These are phyloP conservation scores for Suhomyces vadensis DNA, from an alignment of 805 yeast species.

Conservation along the genomic window DNA sequence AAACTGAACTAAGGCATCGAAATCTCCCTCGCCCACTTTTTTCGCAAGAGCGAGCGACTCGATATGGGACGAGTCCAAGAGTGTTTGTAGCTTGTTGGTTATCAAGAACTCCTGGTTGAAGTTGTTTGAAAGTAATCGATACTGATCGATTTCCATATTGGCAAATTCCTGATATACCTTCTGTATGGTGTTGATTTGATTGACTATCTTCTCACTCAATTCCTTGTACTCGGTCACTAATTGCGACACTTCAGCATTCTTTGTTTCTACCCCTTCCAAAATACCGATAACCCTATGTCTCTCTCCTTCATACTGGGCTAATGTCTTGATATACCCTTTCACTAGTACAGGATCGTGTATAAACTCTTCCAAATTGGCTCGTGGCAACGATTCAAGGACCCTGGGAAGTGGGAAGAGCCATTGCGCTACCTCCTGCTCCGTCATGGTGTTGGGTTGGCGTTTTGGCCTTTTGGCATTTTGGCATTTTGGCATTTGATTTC, in stretches of 20 bases:
- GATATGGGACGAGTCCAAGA: slow-evolving; percentile 24
- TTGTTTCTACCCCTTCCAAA: slow-evolving; percentile 12
- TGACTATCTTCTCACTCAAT: slow-evolving; percentile 22
- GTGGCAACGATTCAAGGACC: slow-evolving; percentile 32
- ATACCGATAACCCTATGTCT: slow-evolving; percentile 12
- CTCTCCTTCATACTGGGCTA: slow-evolving; percentile 21
- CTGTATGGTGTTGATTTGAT: slow-evolving; percentile 25
- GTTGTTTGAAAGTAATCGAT: slow-evolving; percentile 38
- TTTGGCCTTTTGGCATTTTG: background rate
- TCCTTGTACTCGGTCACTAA: slow-evolving; percentile 28
- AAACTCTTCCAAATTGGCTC: slow-evolving; percentile 25
- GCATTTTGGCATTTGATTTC: background rate
- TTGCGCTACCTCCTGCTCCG: background rate
- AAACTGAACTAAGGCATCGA: slow-evolving; percentile 23
- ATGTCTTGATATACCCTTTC: slow-evolving; percentile 31
- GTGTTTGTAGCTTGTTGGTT: slow-evolving; percentile 26
- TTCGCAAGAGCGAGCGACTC: slow-evolving; percentile 21
- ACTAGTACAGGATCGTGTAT: slow-evolving; percentile 29
- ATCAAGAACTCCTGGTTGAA: slow-evolving; percentile 34
- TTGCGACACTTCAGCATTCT: slow-evolving; percentile 5
- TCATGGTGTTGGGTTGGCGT: too few species aligned
- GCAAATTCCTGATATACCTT: slow-evolving; percentile 32
- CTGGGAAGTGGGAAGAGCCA: slow-evolving; percentile 30
- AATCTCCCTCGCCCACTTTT: slow-evolving; percentile 17
- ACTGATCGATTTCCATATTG: slow-evolving; percentile 38